A percentile compares a stretch with the other conserved stretches of the same genome.
phyloP scores from a whole-genome alignment of 441 rosid species.

The Bruguiera hainesii region DNA sequence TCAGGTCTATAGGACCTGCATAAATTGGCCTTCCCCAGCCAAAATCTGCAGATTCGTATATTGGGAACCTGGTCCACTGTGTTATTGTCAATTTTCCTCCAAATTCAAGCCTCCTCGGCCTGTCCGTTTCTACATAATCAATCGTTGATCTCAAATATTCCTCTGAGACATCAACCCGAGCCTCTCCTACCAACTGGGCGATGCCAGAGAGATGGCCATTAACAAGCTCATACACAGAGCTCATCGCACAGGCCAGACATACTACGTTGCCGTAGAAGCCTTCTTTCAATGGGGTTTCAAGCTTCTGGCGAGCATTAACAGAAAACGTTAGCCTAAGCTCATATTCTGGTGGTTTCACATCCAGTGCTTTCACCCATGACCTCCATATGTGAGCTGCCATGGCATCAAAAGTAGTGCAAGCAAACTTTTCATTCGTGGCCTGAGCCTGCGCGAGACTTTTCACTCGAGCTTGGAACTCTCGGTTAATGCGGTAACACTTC shows the following conservation, averaged over 20 bases:
- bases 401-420: conserved; percentile 73
- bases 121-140: conserved; percentile 57
- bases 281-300: conserved; percentile 47
- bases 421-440: conserved; percentile 28
- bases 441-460: conserved; percentile 63
- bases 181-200: conserved; percentile 57
- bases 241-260: conserved; percentile 73
- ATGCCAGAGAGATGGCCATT: conserved; percentile 46
- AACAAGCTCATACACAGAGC: conserved; percentile 50
- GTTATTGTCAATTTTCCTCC: conserved; percentile 84
- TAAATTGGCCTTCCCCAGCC: conserved; percentile 84
- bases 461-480: conserved; percentile 56
- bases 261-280: conserved; percentile 84
- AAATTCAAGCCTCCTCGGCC: conserved; percentile 79
- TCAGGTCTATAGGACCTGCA: conserved; percentile 84
- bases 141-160: conserved; percentile 70
- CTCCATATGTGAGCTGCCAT: conserved; percentile 90
- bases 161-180: conserved; percentile 58
- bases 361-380: conserved; percentile 90
- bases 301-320: conserved; percentile 67
- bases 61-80: conserved; percentile 85
- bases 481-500: conserved; percentile 66
- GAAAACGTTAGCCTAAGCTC: conserved; percentile 81
- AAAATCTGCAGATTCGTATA: conserved; percentile 78
- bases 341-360: conserved; percentile 61